phyloP scores from a whole-genome alignment of 352 stramenopile genomes.

The Phytophthora tentaculata region DNA sequence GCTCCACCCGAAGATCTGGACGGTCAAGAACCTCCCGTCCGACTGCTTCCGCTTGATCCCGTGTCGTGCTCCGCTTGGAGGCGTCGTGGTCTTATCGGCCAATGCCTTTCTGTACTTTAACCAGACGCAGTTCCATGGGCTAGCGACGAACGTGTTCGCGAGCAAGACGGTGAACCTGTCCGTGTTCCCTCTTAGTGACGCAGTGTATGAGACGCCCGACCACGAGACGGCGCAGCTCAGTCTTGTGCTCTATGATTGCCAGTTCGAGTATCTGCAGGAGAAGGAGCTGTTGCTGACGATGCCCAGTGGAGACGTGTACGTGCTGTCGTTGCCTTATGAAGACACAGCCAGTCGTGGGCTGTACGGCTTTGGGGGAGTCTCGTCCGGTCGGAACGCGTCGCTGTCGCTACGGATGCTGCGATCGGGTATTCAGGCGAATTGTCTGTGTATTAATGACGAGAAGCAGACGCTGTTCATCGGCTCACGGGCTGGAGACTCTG shows the following conservation, averaged over 20 bases:
- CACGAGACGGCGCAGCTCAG: slow-evolving; percentile 58
- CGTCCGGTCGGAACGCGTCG: slow-evolving; percentile 35
- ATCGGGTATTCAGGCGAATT: slow-evolving; percentile 55
- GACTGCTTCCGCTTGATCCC: slow-evolving; percentile 81
- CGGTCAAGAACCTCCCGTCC: slow-evolving; percentile 79
- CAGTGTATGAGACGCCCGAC: slow-evolving; percentile 66
- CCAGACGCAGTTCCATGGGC: slow-evolving; percentile 85
- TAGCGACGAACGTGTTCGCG: slow-evolving; percentile 77
- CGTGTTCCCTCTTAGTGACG: slow-evolving; percentile 69
- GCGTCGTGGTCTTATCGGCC: slow-evolving; percentile 75
- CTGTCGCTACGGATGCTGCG: slow-evolving; percentile 66
- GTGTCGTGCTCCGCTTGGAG: slow-evolving; percentile 73
- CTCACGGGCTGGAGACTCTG: slow-evolving; percentile 80
- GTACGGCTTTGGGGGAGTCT: slow-evolving; percentile 33
- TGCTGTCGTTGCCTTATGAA: slow-evolving; percentile 69
- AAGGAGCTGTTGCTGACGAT: slow-evolving; percentile 76
- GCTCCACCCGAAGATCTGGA: slow-evolving; percentile 90
- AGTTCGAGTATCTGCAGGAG: slow-evolving; percentile 71
- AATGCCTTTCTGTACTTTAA: slow-evolving; percentile 91
- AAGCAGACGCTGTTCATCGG: slow-evolving; percentile 81
- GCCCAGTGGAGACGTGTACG: slow-evolving; percentile 64
- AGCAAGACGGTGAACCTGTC: slow-evolving; percentile 77
- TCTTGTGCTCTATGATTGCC: slow-evolving; percentile 69
- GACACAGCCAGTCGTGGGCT: slow-evolving; percentile 46
- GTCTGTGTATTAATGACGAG: slow-evolving; percentile 65